Conservation (phyloP, 179 eudicot genomes). For the Camellia oleifera region DNA sequence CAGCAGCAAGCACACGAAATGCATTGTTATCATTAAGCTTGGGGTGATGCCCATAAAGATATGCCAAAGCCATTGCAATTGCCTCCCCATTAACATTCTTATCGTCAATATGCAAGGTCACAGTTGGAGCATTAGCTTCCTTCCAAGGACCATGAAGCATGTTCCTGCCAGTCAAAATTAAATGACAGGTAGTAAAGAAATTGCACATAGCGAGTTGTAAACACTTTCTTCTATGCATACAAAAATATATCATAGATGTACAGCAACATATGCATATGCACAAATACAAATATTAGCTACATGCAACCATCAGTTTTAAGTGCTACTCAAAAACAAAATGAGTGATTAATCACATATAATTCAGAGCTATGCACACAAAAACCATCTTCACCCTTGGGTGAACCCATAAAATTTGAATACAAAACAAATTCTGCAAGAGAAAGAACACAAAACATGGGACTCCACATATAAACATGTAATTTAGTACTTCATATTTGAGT, state of each 20-base stretch:
- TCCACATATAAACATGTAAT: neutral
- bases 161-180: slow-evolving; percentile 48
- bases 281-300: neutral
- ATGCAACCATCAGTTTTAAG: neutral
- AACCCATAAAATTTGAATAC: neutral
- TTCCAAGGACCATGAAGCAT: slow-evolving; percentile 99
- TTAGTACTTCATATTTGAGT: neutral
- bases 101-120: slow-evolving; percentile 88
- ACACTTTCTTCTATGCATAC: neutral
- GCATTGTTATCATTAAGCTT: slow-evolving; percentile 91
- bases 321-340: neutral
- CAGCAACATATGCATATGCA: neutral
- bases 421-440: neutral
- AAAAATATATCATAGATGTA: neutral
- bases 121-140: slow-evolving; percentile 88
- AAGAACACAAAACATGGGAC: neutral
- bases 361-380: neutral
- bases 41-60: slow-evolving; percentile 94
- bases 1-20: slow-evolving; percentile 96
- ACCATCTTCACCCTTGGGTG: neutral
- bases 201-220: neutral
- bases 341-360: neutral
- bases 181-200: slow-evolving; percentile 8
- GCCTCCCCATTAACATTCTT: slow-evolving; percentile 86
- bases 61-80: slow-evolving; percentile 79